phyloP scores from a whole-genome alignment of 352 stramenopile species.

The Albugo laibachii region DNA sequence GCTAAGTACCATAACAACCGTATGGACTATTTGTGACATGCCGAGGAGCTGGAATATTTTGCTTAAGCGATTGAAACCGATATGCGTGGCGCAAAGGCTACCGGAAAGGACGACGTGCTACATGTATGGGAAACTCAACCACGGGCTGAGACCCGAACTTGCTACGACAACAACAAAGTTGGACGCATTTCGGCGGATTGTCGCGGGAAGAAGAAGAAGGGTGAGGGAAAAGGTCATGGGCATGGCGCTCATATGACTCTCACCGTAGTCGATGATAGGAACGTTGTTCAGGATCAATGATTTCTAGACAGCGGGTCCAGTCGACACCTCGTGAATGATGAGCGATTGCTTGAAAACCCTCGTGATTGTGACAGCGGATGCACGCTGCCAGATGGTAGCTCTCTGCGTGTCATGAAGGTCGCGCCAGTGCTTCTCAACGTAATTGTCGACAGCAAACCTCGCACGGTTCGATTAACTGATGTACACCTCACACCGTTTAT shows the following conservation, averaged over 20 bases:
- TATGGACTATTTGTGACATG: conserved; percentile 1
- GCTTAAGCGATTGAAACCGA: neutral
- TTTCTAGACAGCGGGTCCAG: neutral
- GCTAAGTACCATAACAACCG: neutral
- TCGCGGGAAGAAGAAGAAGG: neutral
- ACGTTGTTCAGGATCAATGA: neutral
- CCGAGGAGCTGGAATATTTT: conserved; percentile 4
- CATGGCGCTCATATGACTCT: neutral
- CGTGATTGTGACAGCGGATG: neutral
- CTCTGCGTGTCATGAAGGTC: neutral
- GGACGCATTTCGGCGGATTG: neutral
- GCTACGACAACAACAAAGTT: neutral
- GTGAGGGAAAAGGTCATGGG: neutral
- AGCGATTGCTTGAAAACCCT: neutral
- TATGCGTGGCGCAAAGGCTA: neutral
- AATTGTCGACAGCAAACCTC: neutral
- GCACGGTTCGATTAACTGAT: neutral
- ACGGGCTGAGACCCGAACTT: neutral
- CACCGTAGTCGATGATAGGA: neutral
- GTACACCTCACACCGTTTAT: neutral
- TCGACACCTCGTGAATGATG: neutral
- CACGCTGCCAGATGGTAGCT: neutral
- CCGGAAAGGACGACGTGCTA: neutral
- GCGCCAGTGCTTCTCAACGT: neutral
- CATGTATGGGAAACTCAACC: neutral